Base-by-base conservation (phyloP, 805 yeast species). In the Yamadazyma paraphyllophila region DNA sequence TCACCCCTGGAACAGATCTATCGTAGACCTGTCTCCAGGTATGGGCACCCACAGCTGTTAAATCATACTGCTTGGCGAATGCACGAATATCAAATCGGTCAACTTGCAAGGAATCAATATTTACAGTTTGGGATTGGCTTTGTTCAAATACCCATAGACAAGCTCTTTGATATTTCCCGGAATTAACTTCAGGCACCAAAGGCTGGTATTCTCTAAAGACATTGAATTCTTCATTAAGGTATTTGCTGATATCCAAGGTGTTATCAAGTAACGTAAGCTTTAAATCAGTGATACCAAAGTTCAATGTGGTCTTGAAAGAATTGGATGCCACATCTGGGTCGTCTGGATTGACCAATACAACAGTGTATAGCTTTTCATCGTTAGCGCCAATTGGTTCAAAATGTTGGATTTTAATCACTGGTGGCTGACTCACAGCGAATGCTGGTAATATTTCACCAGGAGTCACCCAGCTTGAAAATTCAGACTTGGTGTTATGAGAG, bases 121-220 rank as follows among this genome's bases (percentile, higher is more conserved):
- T 40, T 20, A 62, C 45, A 35, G 42, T 33, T 26, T 50, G 53
- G 3, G 62, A 48, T 25, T 52, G 54, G 2, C 62, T 47, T 66
- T 94, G 98, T 66, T 90, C 82, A 64, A 89, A 85, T 3, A 90
- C 95, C 97, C 97, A 91, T 36, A 88, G 79, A 42, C 87, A 82
- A 45, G 86, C 82, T 66, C 98, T 80, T 65, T 92, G 96, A 27
- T 73, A 73, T 35, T 88, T 89, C 1, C 55, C 55, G 3, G 85
- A 74, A 63, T 94, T 94, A 70, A 87, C 88, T 61, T 92, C 97
- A 9, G 97, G 96, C 24, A 78, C 78, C 37, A 97, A 87, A 20
- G 99, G 96, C 17, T 74, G 60, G 62, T 89, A 92, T 7, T 79
- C 77, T 33, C 76, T 71, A 51, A 81, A 73, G 2, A 57, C 58